Percentiles rank a stretch among this genome's conserved stretches.
phyloP scores from a whole-genome alignment of 331 rosid species.

The Acacia concinna region DNA sequence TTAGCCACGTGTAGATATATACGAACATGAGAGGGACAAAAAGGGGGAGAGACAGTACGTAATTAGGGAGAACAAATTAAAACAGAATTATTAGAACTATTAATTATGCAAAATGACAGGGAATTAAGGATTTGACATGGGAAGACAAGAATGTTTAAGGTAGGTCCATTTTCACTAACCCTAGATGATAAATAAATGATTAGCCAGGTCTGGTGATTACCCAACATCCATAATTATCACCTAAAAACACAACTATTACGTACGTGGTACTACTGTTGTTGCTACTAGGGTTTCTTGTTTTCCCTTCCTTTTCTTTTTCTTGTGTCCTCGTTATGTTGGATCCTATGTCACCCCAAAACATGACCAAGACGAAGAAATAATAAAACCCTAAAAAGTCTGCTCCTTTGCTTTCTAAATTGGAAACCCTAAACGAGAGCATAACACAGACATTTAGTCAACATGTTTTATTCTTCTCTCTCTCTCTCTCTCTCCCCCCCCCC shows the following conservation, averaged over 20 bases:
- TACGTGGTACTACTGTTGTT: background rate
- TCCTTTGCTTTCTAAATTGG: slow-evolving; percentile 62
- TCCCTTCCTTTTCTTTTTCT: slow-evolving; percentile 17
- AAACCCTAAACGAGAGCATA: slow-evolving; percentile 35
- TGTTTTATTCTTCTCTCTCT: slow-evolving; percentile 47
- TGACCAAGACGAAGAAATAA: slow-evolving; percentile 42
- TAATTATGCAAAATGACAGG: slow-evolving; percentile 32
- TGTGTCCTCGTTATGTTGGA: slow-evolving; percentile 27
- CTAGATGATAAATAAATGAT: slow-evolving; percentile 71
- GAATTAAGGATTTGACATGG: slow-evolving; percentile 44
- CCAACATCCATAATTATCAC: slow-evolving; percentile 34
- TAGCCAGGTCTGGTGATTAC: slow-evolving; percentile 43
- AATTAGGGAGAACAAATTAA: slow-evolving; percentile 36
- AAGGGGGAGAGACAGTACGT: background rate
- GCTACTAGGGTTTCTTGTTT: slow-evolving; percentile 27
- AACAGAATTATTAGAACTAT: slow-evolving; percentile 31
- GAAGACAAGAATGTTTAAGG: slow-evolving; percentile 36
- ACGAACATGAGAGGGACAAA: slow-evolving; percentile 25
- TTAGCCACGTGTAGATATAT: slow-evolving; percentile 13
- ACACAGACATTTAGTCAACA: slow-evolving; percentile 61
- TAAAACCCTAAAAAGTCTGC: slow-evolving; percentile 43
- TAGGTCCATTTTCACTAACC: slow-evolving; percentile 52
- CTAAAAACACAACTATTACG: background rate
- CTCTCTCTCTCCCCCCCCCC: background rate
- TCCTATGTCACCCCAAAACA: slow-evolving; percentile 82